Percentiles rank a stretch among this genome's conserved stretches.
phyloP scores from a whole-genome alignment of 352 stramenopile genomes.

The Pythium brassicae region DNA sequence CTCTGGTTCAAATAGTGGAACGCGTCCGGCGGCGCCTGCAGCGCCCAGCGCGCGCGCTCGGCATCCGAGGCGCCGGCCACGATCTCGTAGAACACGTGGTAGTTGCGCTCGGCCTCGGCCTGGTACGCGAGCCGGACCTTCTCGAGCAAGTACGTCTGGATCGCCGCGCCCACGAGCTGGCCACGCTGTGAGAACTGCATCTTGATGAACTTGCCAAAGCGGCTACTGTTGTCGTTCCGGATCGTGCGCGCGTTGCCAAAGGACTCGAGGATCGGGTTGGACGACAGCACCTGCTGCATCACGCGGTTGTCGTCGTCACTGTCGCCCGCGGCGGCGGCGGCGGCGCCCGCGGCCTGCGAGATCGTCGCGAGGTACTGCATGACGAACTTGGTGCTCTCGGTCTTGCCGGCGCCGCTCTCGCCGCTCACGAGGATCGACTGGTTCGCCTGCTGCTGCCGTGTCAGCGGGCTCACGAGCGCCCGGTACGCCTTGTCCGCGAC shows the following conservation, averaged over 20 bases:
- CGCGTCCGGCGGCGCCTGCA: constrained; percentile 37
- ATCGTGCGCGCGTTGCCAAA: constrained; percentile 98
- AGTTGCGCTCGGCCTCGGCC: constrained; percentile 91
- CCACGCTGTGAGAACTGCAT: constrained; percentile 88
- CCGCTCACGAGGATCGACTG: constrained; percentile 92
- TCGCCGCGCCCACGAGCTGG: constrained; percentile 85
- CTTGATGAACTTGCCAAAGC: constrained; percentile 98
- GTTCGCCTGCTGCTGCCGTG: constrained; percentile 46
- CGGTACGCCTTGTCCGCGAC: constrained; percentile 89
- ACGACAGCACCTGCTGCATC: constrained; percentile 94
- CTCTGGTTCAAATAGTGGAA: constrained; percentile 92
- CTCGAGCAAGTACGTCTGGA: constrained; percentile 96
- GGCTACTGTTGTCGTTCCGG: constrained; percentile 95
- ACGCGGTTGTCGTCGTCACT: constrained; percentile 52
- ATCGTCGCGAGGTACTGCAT: constrained; percentile 95
- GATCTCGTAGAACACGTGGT: constrained; percentile 97
- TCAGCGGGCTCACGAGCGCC: constrained; percentile 62
- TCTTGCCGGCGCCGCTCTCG: constrained; percentile 94
- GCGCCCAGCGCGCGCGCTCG: constrained; percentile 61
- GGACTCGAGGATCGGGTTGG: constrained; percentile 98
- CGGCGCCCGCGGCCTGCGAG: constrained; percentile 35
- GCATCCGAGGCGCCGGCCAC: constrained; percentile 62
- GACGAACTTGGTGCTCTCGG: constrained; percentile 95
- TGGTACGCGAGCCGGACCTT: constrained; percentile 95
- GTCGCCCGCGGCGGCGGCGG: no score